Conservation (phyloP, 768 basidiomycete genomes). For the Wakefieldia striispora region DNA sequence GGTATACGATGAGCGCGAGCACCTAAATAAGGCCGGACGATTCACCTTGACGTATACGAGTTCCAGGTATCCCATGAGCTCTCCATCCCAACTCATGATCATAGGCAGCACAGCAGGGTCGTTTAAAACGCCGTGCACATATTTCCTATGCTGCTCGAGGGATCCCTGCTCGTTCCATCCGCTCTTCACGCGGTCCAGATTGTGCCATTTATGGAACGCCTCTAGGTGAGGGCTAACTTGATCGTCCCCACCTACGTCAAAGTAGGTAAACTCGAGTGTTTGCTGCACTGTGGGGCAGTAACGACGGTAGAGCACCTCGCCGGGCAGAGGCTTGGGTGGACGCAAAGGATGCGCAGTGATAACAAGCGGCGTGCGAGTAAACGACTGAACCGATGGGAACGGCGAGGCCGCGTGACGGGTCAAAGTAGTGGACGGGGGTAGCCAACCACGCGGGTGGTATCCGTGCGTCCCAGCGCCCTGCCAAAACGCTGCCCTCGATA, state of each 20-base stretch:
- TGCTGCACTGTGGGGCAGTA: slow-evolving; percentile 35
- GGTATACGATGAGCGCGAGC: background rate
- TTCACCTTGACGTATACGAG: slow-evolving; percentile 46
- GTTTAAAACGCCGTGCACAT: slow-evolving; percentile 33
- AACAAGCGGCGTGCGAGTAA: slow-evolving; percentile 47
- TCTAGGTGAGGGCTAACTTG: slow-evolving; percentile 35
- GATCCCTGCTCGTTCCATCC: slow-evolving; percentile 47
- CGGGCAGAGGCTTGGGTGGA: slow-evolving; percentile 44
- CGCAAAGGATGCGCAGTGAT: slow-evolving; percentile 52
- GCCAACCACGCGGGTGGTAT: slow-evolving; percentile 32
- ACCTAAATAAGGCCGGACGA: no score
- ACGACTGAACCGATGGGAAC: slow-evolving; percentile 39
- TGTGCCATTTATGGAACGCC: slow-evolving; percentile 50
- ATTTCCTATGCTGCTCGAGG: slow-evolving; percentile 43
- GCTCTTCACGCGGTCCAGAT: slow-evolving; percentile 42
- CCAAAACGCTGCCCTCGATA: slow-evolving; percentile 47
- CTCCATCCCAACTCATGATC: slow-evolving; percentile 48
- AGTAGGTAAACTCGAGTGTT: slow-evolving; percentile 29
- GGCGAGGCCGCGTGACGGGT: slow-evolving; percentile 17
- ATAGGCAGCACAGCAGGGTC: slow-evolving; percentile 40
- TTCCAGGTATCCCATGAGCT: slow-evolving; percentile 44
- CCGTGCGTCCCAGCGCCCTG: slow-evolving; percentile 44
- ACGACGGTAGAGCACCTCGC: slow-evolving; percentile 39
- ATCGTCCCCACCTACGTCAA: slow-evolving; percentile 21
- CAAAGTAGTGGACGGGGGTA: slow-evolving; percentile 32